These are phyloP conservation scores for Yarrowia sp. DNA, from an alignment of 805 yeast species.

Conservation along the genomic window DNA sequence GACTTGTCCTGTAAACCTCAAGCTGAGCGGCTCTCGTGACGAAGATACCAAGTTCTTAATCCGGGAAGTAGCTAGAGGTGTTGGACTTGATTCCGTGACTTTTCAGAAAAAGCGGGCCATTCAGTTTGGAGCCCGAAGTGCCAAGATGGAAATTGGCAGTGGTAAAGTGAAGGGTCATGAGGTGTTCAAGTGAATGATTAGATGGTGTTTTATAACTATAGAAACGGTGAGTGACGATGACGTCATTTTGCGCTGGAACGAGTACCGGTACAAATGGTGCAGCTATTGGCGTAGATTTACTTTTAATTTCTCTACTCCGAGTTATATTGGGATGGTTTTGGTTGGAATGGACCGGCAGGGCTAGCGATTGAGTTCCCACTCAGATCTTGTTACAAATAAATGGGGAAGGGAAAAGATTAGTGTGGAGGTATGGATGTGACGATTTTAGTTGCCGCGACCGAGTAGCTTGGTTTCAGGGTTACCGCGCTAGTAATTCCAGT, in stretches of 20 bases:
- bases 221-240: no score
- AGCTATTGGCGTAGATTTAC: no score
- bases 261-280: no score
- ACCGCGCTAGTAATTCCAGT: no score
- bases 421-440: no score
- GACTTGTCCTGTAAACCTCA: constrained; percentile 40
- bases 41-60: constrained; percentile 52
- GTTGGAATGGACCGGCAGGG: not conserved
- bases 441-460: no score
- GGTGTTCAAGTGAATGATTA: not conserved
- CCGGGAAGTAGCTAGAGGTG: constrained; percentile 54
- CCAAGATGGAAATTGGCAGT: constrained; percentile 82
- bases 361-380: not conserved
- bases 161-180: constrained; percentile 76
- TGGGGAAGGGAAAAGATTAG: no score
- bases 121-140: constrained; percentile 94
- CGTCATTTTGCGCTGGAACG: no score
- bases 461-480: no score
- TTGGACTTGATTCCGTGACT: constrained; percentile 52
- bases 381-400: not conserved
- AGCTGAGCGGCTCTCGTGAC: constrained; percentile 40
- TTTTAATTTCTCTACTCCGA: no score
- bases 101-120: constrained; percentile 88
- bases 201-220: not conserved
- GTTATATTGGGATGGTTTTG: no score